Conservation (phyloP, 2,329 filamentous ascomycete species). For the Colletotrichum navitas region DNA sequence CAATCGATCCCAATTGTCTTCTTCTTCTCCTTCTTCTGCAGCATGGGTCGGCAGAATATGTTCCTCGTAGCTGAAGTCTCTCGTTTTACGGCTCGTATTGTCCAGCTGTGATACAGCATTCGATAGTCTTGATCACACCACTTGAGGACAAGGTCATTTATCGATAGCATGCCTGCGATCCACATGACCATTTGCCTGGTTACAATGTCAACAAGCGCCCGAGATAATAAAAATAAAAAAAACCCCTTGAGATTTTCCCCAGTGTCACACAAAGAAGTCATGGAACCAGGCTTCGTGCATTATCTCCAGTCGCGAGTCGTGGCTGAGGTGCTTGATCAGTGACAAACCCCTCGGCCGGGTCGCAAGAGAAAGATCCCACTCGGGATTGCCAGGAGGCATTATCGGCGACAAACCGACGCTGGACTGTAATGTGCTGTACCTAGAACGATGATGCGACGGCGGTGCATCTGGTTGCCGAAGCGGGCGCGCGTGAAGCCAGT, state of each 20-base stretch:
- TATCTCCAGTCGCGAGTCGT: background rate
- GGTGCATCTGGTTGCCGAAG: conserved; percentile 22
- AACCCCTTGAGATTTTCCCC: background rate
- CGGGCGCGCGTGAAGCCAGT: conserved; percentile 3
- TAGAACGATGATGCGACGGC: conserved; percentile 2
- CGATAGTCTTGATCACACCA: conserved; percentile 35
- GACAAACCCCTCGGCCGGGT: background rate
- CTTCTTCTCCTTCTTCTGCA: background rate
- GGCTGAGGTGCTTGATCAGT: background rate
- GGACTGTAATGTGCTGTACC: background rate
- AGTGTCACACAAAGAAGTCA: conserved; percentile 19
- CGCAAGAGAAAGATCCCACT: background rate
- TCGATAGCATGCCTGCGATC: background rate
- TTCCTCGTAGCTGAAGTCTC: background rate
- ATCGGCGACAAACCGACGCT: background rate
- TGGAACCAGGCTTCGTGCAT: conserved; percentile 3
- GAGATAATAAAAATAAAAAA: no score
- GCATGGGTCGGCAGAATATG: background rate
- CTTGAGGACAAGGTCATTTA: conserved; percentile 6
- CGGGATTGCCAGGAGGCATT: background rate
- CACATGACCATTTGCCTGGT: background rate
- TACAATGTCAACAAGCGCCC: conserved; percentile 7
- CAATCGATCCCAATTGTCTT: background rate
- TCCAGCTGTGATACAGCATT: conserved; percentile 35
- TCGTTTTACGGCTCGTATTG: conserved; percentile 15